A percentile compares a stretch with the other conserved stretches of the same genome.
phyloP scores from a whole-genome alignment of 106 monocot genomes.

The Phalaenopsis aphrodite region DNA sequence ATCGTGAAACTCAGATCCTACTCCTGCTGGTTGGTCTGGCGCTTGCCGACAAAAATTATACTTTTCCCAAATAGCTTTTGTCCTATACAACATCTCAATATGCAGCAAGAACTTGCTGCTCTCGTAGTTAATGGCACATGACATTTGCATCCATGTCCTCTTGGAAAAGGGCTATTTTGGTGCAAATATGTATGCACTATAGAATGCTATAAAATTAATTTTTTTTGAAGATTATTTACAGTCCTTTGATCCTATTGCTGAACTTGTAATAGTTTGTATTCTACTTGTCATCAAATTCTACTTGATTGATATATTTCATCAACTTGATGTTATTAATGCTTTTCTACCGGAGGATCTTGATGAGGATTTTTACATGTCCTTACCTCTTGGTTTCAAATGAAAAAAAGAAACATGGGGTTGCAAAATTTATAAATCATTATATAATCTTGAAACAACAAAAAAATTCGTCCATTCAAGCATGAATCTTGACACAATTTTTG shows the following conservation, averaged over 20 bases:
- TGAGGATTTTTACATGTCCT: slow-evolving; percentile 5
- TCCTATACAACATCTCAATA: not conserved
- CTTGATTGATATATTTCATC: not conserved
- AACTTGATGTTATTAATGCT: slow-evolving; percentile 7
- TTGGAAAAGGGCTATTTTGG: no score
- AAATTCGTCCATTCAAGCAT: not conserved
- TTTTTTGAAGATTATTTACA: slow-evolving; percentile 1
- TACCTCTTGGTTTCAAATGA: not conserved
- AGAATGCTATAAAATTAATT: not conserved
- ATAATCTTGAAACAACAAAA: not conserved
- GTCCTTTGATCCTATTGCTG: not conserved
- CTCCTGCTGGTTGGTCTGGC: no score
- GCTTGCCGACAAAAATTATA: not conserved
- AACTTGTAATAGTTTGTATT: not conserved
- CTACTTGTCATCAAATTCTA: not conserved
- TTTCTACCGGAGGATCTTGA: not conserved
- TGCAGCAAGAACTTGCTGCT: not conserved
- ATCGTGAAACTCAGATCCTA: no score
- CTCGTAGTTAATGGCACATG: not conserved
- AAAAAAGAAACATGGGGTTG: slow-evolving; percentile 4
- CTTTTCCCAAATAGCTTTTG: not conserved
- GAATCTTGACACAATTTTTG: not conserved
- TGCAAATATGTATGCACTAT: no score
- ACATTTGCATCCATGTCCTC: no score
- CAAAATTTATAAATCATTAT: not conserved